Evolutionary conservation across 1,284 basidiomycete genomes (phyloP).

Genomic region (Lignosus rhinocerotis): DNA sequence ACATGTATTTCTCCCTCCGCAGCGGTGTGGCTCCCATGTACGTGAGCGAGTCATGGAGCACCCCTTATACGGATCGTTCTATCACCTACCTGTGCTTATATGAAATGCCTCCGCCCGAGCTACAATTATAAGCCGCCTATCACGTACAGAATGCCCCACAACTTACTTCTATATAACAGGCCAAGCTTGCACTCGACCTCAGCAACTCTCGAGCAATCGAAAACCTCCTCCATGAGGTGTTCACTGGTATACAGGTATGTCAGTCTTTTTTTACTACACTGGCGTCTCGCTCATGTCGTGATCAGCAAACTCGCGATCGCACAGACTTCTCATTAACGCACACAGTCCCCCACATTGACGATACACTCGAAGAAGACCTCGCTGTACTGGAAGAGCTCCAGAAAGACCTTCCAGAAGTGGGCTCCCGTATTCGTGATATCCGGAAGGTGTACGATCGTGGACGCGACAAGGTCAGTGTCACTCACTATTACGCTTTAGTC

Average conservation of each 20-base stretch:
- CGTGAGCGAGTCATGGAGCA: background rate
- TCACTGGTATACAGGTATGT: constrained; percentile 56
- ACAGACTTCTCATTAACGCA: constrained; percentile 54
- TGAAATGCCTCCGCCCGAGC: constrained; percentile 5
- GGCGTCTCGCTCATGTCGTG: background rate
- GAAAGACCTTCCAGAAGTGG: constrained; percentile 57
- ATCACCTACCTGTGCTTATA: background rate
- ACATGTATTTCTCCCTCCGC: constrained; percentile 13
- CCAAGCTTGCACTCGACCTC: constrained; percentile 62
- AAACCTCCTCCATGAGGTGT: constrained; percentile 60
- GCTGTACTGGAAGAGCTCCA: constrained; percentile 51
- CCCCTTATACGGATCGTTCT: background rate
- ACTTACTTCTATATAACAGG: constrained; percentile 38
- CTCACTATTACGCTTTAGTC: background rate
- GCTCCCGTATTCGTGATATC: constrained; percentile 59
- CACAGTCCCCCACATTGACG: constrained; percentile 60
- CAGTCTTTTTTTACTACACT: background rate
- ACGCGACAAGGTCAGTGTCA: constrained; percentile 52
- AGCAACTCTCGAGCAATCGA: constrained; percentile 74
- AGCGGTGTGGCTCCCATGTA: background rate
- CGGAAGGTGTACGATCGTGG: constrained; percentile 68
- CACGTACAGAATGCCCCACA: constrained; percentile 3
- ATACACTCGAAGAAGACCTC: constrained; percentile 59
- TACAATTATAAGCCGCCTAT: constrained; percentile 15
- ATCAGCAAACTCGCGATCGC: constrained; percentile 56